Conservation (phyloP, 2,329 filamentous ascomycete species). For the Ceratocystis smalleyi region DNA sequence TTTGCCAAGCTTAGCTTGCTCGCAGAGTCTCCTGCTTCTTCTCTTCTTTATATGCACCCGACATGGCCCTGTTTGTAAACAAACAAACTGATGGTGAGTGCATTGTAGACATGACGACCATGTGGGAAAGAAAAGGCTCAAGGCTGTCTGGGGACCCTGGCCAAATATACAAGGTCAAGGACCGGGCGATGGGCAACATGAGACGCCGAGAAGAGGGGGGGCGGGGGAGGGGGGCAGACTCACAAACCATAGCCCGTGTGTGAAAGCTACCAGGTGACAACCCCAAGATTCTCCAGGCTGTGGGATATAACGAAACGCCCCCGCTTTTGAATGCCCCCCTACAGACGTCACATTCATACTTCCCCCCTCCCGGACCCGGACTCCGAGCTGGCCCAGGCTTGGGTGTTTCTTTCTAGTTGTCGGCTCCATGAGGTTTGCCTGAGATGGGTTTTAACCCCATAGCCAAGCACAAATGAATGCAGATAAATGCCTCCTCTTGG, state of each 20-base stretch:
- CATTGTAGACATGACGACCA: constrained; percentile 4
- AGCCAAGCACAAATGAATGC: neutral
- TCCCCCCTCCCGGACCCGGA: neutral
- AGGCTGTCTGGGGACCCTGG: neutral
- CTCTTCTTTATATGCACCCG: neutral
- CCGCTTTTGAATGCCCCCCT: constrained; percentile 2
- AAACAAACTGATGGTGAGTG: neutral
- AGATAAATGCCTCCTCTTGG: neutral
- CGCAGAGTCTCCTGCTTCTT: neutral
- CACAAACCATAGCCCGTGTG: neutral
- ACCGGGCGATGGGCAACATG: neutral
- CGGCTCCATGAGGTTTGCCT: neutral
- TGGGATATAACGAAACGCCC: constrained; percentile 7
- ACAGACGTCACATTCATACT: neutral
- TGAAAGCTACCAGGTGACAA: neutral
- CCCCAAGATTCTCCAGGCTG: neutral
- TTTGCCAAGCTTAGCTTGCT: no score
- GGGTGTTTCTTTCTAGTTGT: neutral
- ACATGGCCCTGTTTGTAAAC: neutral
- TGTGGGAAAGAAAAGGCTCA: neutral
- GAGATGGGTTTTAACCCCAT: neutral
- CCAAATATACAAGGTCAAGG: neutral
- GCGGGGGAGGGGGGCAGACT: neutral
- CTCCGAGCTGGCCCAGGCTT: neutral
- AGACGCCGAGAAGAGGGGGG: neutral